Base-by-base conservation (phyloP, 441 rosid species). In the Flueggea neowawraea region DNA sequence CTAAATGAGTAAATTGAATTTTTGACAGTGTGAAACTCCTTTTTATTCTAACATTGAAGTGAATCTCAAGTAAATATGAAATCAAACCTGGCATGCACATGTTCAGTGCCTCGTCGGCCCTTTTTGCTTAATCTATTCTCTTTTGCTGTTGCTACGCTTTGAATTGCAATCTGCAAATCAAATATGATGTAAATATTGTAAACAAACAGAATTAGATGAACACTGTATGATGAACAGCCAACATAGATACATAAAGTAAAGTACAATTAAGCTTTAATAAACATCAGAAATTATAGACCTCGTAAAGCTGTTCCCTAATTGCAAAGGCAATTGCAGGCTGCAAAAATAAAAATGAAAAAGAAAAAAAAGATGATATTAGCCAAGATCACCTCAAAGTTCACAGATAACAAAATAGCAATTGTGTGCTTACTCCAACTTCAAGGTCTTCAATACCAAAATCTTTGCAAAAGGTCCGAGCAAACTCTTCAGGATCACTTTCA, bases 281-380 rank as follows among this genome's bases (percentile, higher is more conserved):
- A 47, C 11, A 32, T 5, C 54, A 31, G 17, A 45, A 11, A 57
- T 45, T 16, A 14, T 16, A 16, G 58, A 93, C 98, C 98, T 93
- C 95, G 54, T 88, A 90, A 58, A 93, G 85, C 65, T 93, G 95
- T 78, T 90, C 97, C 76, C 97, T 85, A 52, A 92, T 88, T 61
- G 96, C 95, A 71, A 88, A 90, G 60, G 96, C 95, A 75, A 93
- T 69, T 60, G 98, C 98, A 62, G 96, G 97, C 97, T 88, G 84
- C 71, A 74, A 17, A 67, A 65, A n/a, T n/a, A 13, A 39, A 5
- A 59, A 66, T 58, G 39, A 32, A 71, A 13, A 60, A 65, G 16
- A 41, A 4, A 57, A 65, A 55, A 33, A 9, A 22, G 31, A 31
- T 31, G 50, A 47, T 9, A 11, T 47, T 10, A 47, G 50, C 12